Evolutionary conservation across 306 rosid species (phyloP), one percentile per base, ranked within the genome.

Genomic region (Psophocarpus tetragonolobus): DNA sequence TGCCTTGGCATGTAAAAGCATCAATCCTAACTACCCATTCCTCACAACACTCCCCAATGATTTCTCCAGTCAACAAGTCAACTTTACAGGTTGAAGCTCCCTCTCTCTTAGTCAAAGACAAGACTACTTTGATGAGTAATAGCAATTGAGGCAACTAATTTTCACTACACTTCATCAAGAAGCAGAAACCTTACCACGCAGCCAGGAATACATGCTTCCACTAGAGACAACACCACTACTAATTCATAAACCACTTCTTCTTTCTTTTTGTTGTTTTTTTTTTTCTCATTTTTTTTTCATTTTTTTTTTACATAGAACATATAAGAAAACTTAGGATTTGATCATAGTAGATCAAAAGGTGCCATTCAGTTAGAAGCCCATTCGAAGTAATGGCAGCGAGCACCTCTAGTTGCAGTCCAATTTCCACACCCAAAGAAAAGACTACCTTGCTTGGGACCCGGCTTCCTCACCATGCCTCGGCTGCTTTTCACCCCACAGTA

Each of bases 371-470:
- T 87, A 91, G 97, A 80, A 14, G 86, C 86, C 99, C 99, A 95
- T 84, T 92, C 91, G 35, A 92, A 95, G 93, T 88, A 95, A 62
- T 74, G 92, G 90, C 99, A 95, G 67, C 85, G 86, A 24, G 96
- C 90, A 57, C 97, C 99, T 82, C 95, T 84, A 54, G 87, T 81
- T 32, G 89, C 76, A 60, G 91, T 88, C 96, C 96, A 95, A 75
- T 91, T 91, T 42, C 99, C 97, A 74, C 97, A 92, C 69, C 99
- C 95, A 69, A 86, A 95, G 94, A 89, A 92, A 60, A 77, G 75
- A 76, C 91, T 85, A 53, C 97, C 97, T 62, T 88, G 97, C 85
- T 84, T 95, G 6, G 97, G 96, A 68, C 97, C 97, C 17, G 96
- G 96, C 88, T 90, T 91, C 65, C 88, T 87, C 23, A 93, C 83